phyloP scores from a whole-genome alignment of 2,329 filamentous ascomycete genomes.

The Colletotrichum navitas region DNA sequence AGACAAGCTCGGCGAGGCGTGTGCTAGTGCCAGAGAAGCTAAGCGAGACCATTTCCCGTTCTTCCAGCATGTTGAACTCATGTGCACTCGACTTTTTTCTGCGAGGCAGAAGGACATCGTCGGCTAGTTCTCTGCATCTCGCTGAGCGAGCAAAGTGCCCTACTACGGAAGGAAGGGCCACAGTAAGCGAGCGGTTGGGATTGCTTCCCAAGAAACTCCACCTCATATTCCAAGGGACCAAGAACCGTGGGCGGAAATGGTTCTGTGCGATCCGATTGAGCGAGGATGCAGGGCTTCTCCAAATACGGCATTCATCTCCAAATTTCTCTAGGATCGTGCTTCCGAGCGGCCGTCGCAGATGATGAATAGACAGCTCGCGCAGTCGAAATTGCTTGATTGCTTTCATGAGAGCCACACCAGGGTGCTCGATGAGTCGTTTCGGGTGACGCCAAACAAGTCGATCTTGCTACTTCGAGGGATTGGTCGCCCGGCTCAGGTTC shows the following conservation, averaged over 20 bases:
- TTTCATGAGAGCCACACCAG: background rate
- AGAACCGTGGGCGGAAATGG: slow-evolving; percentile 2
- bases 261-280: slow-evolving; percentile 30
- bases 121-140: background rate
- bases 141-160: background rate
- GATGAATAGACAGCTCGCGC: slow-evolving; percentile 13
- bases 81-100: background rate
- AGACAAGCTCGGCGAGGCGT: background rate
- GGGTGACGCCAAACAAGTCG: slow-evolving; percentile 4
- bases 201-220: background rate
- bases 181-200: slow-evolving; percentile 1
- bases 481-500: slow-evolving; percentile 14
- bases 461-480: slow-evolving; percentile 16
- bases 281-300: slow-evolving; percentile 29
- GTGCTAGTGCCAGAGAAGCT: background rate
- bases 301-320: slow-evolving; percentile 25
- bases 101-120: background rate
- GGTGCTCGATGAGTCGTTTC: background rate
- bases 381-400: slow-evolving; percentile 5
- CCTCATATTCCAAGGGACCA: slow-evolving; percentile 15
- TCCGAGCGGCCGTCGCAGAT: slow-evolving; percentile 17
- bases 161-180: slow-evolving; percentile 15
- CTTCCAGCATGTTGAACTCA: background rate
- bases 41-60: background rate
- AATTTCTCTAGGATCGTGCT: slow-evolving; percentile 14